phyloP scores from a whole-genome alignment of 208 protist species.

The Trichomonas gallinae region DNA sequence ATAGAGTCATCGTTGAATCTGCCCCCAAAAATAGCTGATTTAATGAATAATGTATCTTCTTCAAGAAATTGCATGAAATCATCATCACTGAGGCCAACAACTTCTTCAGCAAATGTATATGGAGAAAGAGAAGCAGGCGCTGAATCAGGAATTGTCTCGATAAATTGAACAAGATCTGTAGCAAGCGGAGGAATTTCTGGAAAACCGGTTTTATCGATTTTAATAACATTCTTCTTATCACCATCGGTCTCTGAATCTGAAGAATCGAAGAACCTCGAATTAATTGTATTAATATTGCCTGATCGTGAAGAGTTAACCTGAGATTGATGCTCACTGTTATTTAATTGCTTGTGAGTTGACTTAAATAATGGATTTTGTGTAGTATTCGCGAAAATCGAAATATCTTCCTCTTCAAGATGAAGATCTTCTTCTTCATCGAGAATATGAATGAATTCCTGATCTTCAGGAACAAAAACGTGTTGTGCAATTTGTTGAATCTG shows the following conservation, averaged over 20 bases:
- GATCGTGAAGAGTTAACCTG: neutral
- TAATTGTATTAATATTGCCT: neutral
- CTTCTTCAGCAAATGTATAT: neutral
- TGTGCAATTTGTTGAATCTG: neutral
- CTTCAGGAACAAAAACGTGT: neutral
- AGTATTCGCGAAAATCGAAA: neutral
- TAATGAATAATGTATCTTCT: neutral
- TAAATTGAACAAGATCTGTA: neutral
- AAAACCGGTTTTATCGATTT: neutral
- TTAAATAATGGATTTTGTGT: neutral
- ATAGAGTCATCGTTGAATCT: neutral
- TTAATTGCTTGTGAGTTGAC: neutral
- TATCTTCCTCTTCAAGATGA: neutral
- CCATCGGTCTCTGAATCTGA: neutral
- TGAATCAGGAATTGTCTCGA: slow-evolving; percentile 1
- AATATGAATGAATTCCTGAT: neutral
- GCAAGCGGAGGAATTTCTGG: neutral
- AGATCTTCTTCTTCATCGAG: neutral
- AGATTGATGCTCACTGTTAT: neutral
- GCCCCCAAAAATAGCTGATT: neutral
- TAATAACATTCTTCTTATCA: neutral
- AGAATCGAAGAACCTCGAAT: neutral
- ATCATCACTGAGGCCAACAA: neutral
- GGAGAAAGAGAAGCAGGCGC: neutral
- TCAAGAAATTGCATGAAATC: slow-evolving; percentile 1